Base-by-base conservation (phyloP, 2,329 filamentous ascomycete species). In the Madurella mycetomatis region DNA sequence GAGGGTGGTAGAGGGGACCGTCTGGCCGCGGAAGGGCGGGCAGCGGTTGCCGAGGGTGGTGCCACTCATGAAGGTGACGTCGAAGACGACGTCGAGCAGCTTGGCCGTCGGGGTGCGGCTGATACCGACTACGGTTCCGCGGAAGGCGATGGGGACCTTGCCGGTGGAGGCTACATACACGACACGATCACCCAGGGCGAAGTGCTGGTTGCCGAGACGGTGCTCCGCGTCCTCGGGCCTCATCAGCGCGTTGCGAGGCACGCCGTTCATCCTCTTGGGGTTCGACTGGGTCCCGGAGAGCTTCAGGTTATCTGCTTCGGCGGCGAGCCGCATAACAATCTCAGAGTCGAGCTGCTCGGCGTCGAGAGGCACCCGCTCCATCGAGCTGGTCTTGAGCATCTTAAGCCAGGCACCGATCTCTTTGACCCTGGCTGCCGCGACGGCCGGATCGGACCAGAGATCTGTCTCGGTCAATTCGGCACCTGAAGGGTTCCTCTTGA, bases 151-250 rank as follows among this genome's bases (percentile, higher is more conserved):
- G 1, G 94, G 94, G 1, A 99, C 92, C 67, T 96, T 92, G 61
- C 94, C 94, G 52, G 92, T 90, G 62, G 92, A 89, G 64, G 92
- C 88, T 9, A 92, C 90, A 69, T 96, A 99, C 41, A 95, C 89
- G 19, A 99, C 83, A 18, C 95, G 87, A 70, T 99, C 92, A 51
- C 94, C 94, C 32, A 99, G 80, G 52, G 73, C 72, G 71, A 96
- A 99, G 17, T 72, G 79, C 70, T 99, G 95, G 68, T 88, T 87
- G 53, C 89, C 86, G 41, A 97, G 82, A 50, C 92, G 86, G 68
- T 96, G 89, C 70, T 96, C 92, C n/a, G 92, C 92, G 72, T 99
- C 94, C 1, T 86, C 81, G n/a, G 95, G 95, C 67, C 95, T 95
- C 66, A 99, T 78, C 16, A 99, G 76, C 9, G 91, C 94, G 62